Evolutionary conservation across 2,329 filamentous ascomycete genomes (phyloP), one percentile per base, ranked within the genome.

Genomic region (Colletotrichum tamarilloi): DNA sequence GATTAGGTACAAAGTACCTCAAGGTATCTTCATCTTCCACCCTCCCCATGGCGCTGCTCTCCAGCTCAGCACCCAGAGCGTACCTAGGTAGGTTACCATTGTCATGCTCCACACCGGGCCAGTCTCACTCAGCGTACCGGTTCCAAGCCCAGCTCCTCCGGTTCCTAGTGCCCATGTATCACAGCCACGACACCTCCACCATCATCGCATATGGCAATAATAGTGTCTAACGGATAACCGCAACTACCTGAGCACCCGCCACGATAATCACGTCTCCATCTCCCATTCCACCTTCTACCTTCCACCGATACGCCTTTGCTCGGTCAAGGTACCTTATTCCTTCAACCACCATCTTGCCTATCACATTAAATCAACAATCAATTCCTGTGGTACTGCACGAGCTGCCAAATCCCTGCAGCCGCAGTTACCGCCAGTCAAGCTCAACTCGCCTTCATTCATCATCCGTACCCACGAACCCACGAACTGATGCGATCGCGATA

Each of bases 61-160:
- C 28, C n/a, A 42, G 22, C 42, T 38, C 42, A 49, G 38, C 38
- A 62, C 19, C 42, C 30, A n/a, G 24, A 5, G 38, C 12, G 24
- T 42, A 62, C 8, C 8, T 11, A 32, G 30, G 8, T 9, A 35
- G 11, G 32, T 35, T 12, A 38, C 22, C 42, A 32, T 46, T 42
- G 38, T 42, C 49, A 52, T 62, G 52, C 60, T 63, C 60, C 60
- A 63, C 60, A 52, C 60, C 60, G 42, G 42, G 55, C 42, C 26
- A 60, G 26, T 52, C 26, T 60, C 62, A 16, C 57, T 62, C 38
- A 52, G 28, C n/a, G 26, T 19, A 38, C 42, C 59, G 8, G 35
- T 35, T 16, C 60, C 19, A 12, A 49, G 42, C 19, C 42, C 42
- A 62, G 28, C 60, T 63, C 52, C 42, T 63, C 60, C 42, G 60